A percentile compares a stretch with the other conserved stretches of the same genome.
phyloP scores from a whole-genome alignment of 306 rosid genomes.

The Citrullus mucosospermus region DNA sequence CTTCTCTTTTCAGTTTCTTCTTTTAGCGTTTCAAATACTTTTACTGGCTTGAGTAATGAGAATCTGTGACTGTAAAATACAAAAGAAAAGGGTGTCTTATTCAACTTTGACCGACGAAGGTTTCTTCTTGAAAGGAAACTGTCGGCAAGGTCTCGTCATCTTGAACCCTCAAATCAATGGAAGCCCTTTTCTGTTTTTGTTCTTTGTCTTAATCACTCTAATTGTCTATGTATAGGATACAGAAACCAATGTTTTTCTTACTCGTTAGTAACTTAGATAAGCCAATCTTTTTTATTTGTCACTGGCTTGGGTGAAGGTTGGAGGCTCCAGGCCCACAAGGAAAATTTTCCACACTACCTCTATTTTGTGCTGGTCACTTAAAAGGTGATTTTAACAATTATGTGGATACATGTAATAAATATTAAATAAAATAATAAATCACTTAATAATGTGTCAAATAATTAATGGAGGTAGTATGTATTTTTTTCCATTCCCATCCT shows the following conservation, averaged over 20 bases:
- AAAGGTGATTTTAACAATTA: too few species aligned
- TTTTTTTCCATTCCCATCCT: not conserved
- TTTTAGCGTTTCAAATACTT: conserved; percentile 54
- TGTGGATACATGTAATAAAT: too few species aligned
- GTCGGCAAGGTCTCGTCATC: not conserved
- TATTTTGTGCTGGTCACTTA: too few species aligned
- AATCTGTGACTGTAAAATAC: not conserved
- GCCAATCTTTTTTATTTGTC: not conserved
- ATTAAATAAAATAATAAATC: too few species aligned
- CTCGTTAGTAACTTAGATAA: not conserved
- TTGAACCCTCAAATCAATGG: not conserved
- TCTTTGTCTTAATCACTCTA: not conserved
- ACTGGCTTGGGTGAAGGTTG: not conserved
- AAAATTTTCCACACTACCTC: too few species aligned
- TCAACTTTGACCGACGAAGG: conserved; percentile 23
- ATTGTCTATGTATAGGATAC: not conserved
- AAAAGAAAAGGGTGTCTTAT: not conserved
- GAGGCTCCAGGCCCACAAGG: not conserved
- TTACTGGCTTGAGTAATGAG: not conserved
- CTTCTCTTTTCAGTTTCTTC: conserved; percentile 57
- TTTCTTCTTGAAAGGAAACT: conserved; percentile 33
- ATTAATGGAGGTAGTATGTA: too few species aligned
- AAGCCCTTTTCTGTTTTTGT: not conserved
- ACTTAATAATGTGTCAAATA: too few species aligned
- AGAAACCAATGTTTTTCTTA: not conserved